Evolutionary conservation across 1,139 yeast species (phyloP), one percentile per base, ranked within the genome.

Genomic region (Scheffersomyces parashehatae): DNA sequence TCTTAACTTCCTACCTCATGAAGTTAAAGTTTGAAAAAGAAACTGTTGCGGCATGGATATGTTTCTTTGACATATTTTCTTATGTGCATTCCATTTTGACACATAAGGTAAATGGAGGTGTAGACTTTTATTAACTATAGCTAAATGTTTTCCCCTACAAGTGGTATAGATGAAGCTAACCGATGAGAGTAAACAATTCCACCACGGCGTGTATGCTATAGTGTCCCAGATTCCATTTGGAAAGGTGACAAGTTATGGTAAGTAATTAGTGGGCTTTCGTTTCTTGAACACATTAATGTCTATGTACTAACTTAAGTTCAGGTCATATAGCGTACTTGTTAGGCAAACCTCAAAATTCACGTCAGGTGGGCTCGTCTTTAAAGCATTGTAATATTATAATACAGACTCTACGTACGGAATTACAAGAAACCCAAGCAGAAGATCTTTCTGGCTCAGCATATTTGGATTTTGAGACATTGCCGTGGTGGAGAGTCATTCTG

Each of bases 401-500:
- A 1, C 48, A 56, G 8, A 49, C 53, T 32, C 51, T 73, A 13
- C 59, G 60, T 28, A 46, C 36, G 5, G 66, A 57, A 5, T 37
- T 49, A n/a, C 48, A 48, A 11, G 50, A 49, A 9, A 46, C 51
- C 1, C 48, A 41, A 2, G 37, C 48, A 3, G 58, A 54, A 16
- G 59, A 55, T 26, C 26, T 20, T 6, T 20, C 26, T 20, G 5
- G 8, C 26, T 5, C 26, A 6, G 26, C 26, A 20, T 53, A 38
- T 41, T 52, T 65, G 28, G 59, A 70, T 34, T 36, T 55, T 2
- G 61, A 51, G 0, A 66, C 65, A 8, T 77, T 85, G 8, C 95
- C 95, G 1, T 87, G 95, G 95, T 86, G 93, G 91, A 66, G 95
- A 41, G 88, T 87, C 1, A 66, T 87, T 14, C 76, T 77, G 38